Percentiles rank a stretch among this genome's conserved stretches.
Evolutionary conservation across 371 early-diverging fungal genomes (phyloP).

Genomic region (Sporodiniella umbellata): DNA sequence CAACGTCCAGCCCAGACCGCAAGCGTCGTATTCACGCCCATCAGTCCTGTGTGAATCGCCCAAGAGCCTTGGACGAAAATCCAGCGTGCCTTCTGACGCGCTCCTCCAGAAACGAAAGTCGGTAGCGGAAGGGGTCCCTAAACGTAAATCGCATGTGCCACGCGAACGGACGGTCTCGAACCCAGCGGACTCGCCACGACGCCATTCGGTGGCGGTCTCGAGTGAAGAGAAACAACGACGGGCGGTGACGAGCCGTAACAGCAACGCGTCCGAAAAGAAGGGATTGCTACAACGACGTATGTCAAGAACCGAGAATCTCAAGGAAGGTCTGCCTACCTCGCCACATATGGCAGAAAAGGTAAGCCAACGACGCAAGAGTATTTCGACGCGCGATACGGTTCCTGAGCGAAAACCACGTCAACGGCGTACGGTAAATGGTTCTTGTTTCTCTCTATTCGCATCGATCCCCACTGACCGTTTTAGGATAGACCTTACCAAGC

Average conservation of each 20-base stretch:
- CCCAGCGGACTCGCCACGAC: constrained; percentile 21
- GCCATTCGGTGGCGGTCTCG: constrained; percentile 15
- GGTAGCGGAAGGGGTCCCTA: not conserved
- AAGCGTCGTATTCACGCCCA: too few species aligned
- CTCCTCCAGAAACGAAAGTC: not conserved
- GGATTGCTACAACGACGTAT: constrained; percentile 14
- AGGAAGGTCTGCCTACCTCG: constrained; percentile 38
- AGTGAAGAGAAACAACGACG: constrained; percentile 10
- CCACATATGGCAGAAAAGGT: constrained; percentile 15
- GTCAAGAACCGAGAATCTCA: constrained; percentile 37
- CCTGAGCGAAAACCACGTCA: constrained; percentile 16
- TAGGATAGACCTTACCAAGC: constrained; percentile 42
- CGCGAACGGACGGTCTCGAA: constrained; percentile 16
- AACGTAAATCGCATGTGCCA: constrained; percentile 17
- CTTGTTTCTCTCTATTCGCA: too few species aligned
- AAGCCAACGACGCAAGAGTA: constrained; percentile 20
- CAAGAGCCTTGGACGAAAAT: too few species aligned
- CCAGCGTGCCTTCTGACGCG: too few species aligned
- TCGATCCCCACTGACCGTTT: too few species aligned
- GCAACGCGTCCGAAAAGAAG: constrained; percentile 8
- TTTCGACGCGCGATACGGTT: constrained; percentile 11
- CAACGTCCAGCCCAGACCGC: too few species aligned
- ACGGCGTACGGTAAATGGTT: constrained; percentile 46
- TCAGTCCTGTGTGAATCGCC: too few species aligned
- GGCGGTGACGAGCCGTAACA: constrained; percentile 4